A percentile compares a stretch with the other conserved stretches of the same genome.
Evolutionary conservation across 805 yeast genomes (phyloP).

Genomic region (Schwanniomyces pseudopolymorphus): DNA sequence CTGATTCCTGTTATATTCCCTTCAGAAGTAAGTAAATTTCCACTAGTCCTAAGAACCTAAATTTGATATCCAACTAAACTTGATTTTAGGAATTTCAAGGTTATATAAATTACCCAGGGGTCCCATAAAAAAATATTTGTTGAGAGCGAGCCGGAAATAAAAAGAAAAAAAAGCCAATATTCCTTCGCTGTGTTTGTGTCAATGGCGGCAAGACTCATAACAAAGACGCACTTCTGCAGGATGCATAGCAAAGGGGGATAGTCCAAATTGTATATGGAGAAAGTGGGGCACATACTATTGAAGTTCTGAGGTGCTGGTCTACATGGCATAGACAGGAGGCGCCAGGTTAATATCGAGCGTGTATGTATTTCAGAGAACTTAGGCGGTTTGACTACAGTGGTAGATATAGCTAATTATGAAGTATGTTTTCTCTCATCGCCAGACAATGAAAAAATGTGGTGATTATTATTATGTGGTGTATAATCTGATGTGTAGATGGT

Average conservation of each 20-base stretch:
- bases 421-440: no score
- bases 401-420: no score
- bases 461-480: no score
- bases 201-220: neutral
- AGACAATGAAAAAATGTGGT: no score
- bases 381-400: no score
- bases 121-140: neutral
- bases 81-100: neutral
- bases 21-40: neutral
- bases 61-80: neutral
- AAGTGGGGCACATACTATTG: neutral
- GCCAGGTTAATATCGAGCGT: no score
- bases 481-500: no score
- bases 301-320: neutral
- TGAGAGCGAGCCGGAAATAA: neutral
- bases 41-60: neutral
- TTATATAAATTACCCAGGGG: neutral
- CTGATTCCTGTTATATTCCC: neutral
- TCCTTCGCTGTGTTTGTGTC: conserved; percentile 1
- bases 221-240: neutral
- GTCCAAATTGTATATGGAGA: neutral
- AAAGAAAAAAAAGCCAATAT: neutral
- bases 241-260: neutral
- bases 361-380: no score
- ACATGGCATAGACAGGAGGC: neutral